phyloP scores from a whole-genome alignment of 2,329 filamentous ascomycete genomes.

The Fusarium goolgardi region DNA sequence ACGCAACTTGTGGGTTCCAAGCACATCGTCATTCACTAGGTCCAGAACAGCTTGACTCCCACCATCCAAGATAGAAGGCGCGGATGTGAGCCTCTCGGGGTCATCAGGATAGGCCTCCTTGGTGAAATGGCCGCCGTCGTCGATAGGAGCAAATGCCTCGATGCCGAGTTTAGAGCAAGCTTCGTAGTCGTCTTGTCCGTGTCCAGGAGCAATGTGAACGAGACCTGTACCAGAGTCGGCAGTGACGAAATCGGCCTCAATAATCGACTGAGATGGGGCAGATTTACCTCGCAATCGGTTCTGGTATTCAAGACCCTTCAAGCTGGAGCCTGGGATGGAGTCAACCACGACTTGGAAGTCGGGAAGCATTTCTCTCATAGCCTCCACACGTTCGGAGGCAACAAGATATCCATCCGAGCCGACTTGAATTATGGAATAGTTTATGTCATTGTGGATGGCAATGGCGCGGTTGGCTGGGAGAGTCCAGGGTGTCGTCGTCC shows the following conservation, averaged over 20 bases:
- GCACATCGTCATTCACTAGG: conserved; percentile 72
- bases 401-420: conserved; percentile 73
- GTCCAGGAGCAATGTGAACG: conserved; percentile 94
- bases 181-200: conserved; percentile 96
- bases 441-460: conserved; percentile 78
- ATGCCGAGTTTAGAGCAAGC: conserved; percentile 78
- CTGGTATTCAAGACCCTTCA: conserved; percentile 74
- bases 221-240: conserved; percentile 91
- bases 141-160: conserved; percentile 81
- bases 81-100: conserved; percentile 71
- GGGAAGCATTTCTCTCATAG: conserved; percentile 62
- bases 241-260: conserved; percentile 90
- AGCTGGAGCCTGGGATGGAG: conserved; percentile 70
- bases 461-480: conserved; percentile 92
- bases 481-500: conserved; percentile 99
- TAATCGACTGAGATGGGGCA: conserved; percentile 72
- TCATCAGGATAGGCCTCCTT: conserved; percentile 79
- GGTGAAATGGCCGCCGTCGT: conserved; percentile 85
- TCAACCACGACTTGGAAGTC: conserved; percentile 65
- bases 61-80: conserved; percentile 76
- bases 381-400: conserved; percentile 76
- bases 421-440: conserved; percentile 75
- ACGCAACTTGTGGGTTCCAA: conserved; percentile 76
- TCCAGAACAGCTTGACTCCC: conserved; percentile 77
- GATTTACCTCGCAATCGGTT: conserved; percentile 74